phyloP scores from a whole-genome alignment of 1,284 basidiomycete genomes.

The Golubevia sp. region DNA sequence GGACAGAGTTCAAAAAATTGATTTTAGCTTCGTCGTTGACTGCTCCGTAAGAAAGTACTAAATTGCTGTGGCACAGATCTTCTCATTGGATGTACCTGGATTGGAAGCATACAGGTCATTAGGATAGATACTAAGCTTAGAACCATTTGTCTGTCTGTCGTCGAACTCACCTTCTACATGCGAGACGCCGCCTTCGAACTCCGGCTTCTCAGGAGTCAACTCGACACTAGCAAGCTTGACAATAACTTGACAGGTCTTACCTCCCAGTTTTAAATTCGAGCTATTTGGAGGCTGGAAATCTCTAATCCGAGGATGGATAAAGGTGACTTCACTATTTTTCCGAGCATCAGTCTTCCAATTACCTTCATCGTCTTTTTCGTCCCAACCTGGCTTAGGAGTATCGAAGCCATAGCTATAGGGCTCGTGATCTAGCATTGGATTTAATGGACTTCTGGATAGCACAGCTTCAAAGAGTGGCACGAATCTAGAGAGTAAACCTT shows the following conservation, averaged over 20 bases:
- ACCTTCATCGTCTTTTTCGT: too few relatives aligned
- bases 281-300: neutral
- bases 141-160: neutral
- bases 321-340: too few relatives aligned
- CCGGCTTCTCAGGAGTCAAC: slow-evolving; percentile 2
- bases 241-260: neutral
- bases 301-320: neutral
- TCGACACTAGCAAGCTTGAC: slow-evolving; percentile 9
- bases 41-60: slow-evolving; percentile 4
- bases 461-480: slow-evolving; percentile 3
- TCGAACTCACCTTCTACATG: slow-evolving; percentile 5
- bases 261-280: too few relatives aligned
- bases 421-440: too few relatives aligned
- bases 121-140: neutral
- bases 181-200: slow-evolving; percentile 5
- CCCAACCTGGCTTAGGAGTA: too few relatives aligned
- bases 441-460: neutral
- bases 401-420: too few relatives aligned
- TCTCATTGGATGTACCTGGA: neutral
- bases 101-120: too few relatives aligned
- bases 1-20: neutral
- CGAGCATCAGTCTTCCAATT: too few relatives aligned
- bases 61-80: slow-evolving; percentile 10
- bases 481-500: neutral
- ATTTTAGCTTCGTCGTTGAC: neutral